A percentile compares a stretch with the other conserved stretches of the same genome.
Evolutionary conservation across 2,329 filamentous ascomycete genomes (phyloP).

Genomic region (Furcasterigmium furcatum): DNA sequence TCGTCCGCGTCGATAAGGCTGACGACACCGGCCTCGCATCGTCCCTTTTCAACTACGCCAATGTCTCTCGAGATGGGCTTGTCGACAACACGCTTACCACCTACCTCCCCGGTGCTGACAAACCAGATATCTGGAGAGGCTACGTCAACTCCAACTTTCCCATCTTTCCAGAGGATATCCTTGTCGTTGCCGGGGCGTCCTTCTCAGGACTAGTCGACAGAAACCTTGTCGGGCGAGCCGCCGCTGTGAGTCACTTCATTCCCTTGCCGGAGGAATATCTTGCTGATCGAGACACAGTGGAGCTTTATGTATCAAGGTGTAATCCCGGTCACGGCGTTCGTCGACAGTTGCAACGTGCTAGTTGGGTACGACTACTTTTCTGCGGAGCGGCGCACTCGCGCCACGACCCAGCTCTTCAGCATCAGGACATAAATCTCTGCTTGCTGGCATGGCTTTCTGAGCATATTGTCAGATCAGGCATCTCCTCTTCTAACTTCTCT

Average conservation of each 20-base stretch:
- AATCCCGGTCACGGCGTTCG: slow-evolving; percentile 30
- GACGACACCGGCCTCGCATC: slow-evolving; percentile 21
- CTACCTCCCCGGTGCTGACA: slow-evolving; percentile 10
- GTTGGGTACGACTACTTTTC: slow-evolving; percentile 33
- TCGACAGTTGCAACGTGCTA: slow-evolving; percentile 25
- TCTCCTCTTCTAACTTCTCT: too few relatives aligned
- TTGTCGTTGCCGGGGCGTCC: slow-evolving; percentile 19
- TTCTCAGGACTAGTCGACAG: slow-evolving; percentile 18
- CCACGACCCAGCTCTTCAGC: slow-evolving; percentile 25
- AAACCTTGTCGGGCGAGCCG: slow-evolving; percentile 11
- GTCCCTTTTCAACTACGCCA: slow-evolving; percentile 30
- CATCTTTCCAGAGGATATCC: slow-evolving; percentile 22
- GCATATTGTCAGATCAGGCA: too few relatives aligned
- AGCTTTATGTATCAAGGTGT: slow-evolving; percentile 28
- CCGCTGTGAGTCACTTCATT: slow-evolving; percentile 19
- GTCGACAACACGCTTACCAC: slow-evolving; percentile 31
- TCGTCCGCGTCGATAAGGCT: slow-evolving; percentile 27
- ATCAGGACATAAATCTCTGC: slow-evolving; percentile 3
- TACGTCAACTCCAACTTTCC: slow-evolving; percentile 34
- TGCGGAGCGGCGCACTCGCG: slow-evolving; percentile 19
- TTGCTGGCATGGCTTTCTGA: too few relatives aligned
- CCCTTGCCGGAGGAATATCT: accelerated
- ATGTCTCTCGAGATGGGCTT: slow-evolving; percentile 25
- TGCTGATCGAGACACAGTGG: slow-evolving; percentile 20
- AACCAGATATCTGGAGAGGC: slow-evolving; percentile 22